These are phyloP conservation scores for Tagetes erecta DNA, from an alignment of 129 eudicot genomes.

Conservation along the genomic window DNA sequence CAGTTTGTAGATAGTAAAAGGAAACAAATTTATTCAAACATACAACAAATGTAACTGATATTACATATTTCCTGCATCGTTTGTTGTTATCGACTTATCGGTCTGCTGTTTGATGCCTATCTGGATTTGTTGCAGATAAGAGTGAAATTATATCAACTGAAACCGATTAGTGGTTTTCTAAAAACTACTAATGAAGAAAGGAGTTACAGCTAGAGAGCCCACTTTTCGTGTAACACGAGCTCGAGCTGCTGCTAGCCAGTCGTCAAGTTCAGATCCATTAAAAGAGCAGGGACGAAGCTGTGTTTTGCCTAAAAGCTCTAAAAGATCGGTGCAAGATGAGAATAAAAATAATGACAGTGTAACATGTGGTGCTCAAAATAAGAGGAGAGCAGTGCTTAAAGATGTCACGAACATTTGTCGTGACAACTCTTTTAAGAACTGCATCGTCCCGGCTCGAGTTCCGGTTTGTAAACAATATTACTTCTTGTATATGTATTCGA, in stretches of 20 bases:
- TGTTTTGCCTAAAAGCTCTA: conserved; percentile 34
- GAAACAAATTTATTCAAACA: not conserved
- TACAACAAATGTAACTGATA: not conserved
- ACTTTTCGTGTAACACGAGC: conserved; percentile 63
- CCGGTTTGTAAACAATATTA: conserved; percentile 44
- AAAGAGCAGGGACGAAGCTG: conserved; percentile 43
- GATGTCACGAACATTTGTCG: conserved; percentile 55
- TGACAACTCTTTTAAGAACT: conserved; percentile 45
- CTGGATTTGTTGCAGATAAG: conserved; percentile 35
- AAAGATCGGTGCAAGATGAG: conserved; percentile 54
- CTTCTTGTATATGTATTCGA: not conserved
- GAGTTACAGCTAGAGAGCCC: conserved; percentile 36
- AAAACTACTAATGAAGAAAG: conserved; percentile 38
- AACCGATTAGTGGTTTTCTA: conserved; percentile 29
- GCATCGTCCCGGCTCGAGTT: conserved; percentile 48
- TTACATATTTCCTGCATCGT: not conserved
- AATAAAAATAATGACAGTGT: conserved; percentile 30
- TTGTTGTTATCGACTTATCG: not conserved
- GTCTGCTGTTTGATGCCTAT: conserved; percentile 15
- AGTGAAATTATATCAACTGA: conserved; percentile 17
- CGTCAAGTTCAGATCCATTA: conserved; percentile 29
- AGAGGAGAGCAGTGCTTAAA: conserved; percentile 57
- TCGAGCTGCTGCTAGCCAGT: conserved; percentile 51
- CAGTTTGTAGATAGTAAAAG: not conserved
- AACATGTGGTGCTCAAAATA: conserved; percentile 23